Evolutionary conservation across 495 filamentous ascomycete species (phyloP), one percentile per base, ranked within the genome.

Genomic region (Chaetomium tenue): DNA sequence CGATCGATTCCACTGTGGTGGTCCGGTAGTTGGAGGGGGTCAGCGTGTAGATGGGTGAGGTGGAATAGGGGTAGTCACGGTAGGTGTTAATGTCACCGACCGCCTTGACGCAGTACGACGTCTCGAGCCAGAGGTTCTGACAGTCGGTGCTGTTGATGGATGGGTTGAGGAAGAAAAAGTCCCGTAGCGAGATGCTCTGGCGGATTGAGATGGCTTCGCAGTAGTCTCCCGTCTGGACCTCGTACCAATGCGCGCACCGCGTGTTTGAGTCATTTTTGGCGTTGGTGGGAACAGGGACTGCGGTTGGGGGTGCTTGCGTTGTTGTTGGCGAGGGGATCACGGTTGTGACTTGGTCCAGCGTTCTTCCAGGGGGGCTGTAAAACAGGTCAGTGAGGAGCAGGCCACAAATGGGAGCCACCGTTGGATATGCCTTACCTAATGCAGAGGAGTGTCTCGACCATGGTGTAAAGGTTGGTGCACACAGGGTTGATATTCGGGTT

Each of bases 401-500:
- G n/a, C n/a, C n/a, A n/a, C 25, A 55, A 15, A 11, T 15, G 37
- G 13, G 15, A 55, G 15, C 46, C 18, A 40, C 15, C 23, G 16
- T 23, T 11, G 15, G 22, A 40, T 40, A 40, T 44, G 56, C 16
- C 56, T 60, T 5, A 65, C 7, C 44, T 47, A 55, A 47, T 65
- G 20, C 42, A 48, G 3, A 28, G 15, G 4, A 40, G 9, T 40
- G 8, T 40, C 8, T 23, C 63, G 20, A 33, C 33, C 13, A 60
- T 18, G 16, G 20, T 23, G 33, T 16, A 3, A n/a, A 65, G 18
- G 50, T 55, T 60, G 46, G 63, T 30, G 25, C 63, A 65, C 2
- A 60, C 23, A 13, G 47, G 13, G 57, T 60, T 51, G 48, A 65
- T 65, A 28, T 26, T 55, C n/a, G 63, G 63, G 40, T 65, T 65